Percentiles rank a stretch among this genome's conserved stretches.
Evolutionary conservation across 2,329 filamentous ascomycete species (phyloP).

Genomic region (Colletotrichum neosansevieriae): DNA sequence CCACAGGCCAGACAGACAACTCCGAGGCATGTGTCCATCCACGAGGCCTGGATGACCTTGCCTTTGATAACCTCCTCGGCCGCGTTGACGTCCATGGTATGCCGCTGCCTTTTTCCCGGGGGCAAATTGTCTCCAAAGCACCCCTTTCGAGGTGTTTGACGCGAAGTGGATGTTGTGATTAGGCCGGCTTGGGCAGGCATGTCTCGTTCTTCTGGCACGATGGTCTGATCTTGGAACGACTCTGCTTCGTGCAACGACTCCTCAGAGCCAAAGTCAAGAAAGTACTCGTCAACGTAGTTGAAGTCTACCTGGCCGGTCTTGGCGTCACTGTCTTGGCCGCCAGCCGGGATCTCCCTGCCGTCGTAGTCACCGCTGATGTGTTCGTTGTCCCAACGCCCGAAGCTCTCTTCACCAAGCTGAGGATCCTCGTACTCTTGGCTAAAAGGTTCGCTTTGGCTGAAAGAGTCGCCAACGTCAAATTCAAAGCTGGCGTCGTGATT

Average conservation of each 20-base stretch:
- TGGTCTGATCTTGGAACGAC: not conserved
- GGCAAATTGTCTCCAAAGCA: not conserved
- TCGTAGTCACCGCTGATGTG: not conserved
- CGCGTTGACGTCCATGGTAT: not conserved
- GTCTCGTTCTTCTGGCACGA: not conserved
- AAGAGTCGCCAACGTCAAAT: not conserved
- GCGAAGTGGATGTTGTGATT: not conserved
- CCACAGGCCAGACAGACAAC: not conserved
- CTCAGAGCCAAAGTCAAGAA: not conserved
- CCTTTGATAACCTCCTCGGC: not conserved
- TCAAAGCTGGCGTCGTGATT: not conserved
- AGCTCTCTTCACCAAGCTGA: not conserved
- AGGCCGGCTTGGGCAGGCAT: not conserved
- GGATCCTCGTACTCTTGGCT: not conserved
- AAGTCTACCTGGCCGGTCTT: not conserved
- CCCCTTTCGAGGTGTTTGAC: not conserved
- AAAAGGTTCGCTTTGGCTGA: not conserved
- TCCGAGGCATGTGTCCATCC: not conserved
- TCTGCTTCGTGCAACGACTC: not conserved
- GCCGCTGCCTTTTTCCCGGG: not conserved
- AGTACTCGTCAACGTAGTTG: not conserved
- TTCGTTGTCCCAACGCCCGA: not conserved
- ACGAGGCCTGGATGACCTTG: not conserved
- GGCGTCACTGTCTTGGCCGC: not conserved
- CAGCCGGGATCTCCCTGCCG: not conserved